These are phyloP conservation scores for Xylariales sp. DNA, from an alignment of 2,329 filamentous ascomycete species.

Conservation along the genomic window DNA sequence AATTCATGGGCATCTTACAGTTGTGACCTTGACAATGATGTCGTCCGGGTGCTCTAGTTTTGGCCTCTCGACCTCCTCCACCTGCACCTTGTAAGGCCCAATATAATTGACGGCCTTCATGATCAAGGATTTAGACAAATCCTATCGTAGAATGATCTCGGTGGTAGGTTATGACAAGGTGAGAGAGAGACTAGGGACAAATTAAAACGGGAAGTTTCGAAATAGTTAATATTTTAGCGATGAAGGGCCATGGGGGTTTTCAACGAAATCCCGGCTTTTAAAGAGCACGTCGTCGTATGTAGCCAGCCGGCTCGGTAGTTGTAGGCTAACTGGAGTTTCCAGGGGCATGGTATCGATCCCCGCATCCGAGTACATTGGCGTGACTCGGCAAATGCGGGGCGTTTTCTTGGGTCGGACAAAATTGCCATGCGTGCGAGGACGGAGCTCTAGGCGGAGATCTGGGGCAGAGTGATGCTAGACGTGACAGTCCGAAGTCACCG, in stretches of 20 bases:
- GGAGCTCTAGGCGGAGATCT: too few species aligned
- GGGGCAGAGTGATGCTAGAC: background rate
- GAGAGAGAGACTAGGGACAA: background rate
- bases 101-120: conserved; percentile 29
- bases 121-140: background rate
- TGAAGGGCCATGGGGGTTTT: too few species aligned
- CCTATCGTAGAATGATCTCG: too few species aligned
- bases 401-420: conserved; percentile 6
- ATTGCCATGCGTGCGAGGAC: background rate
- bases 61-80: conserved; percentile 22
- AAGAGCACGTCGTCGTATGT: background rate
- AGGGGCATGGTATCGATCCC: background rate
- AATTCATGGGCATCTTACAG: background rate
- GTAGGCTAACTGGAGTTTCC: background rate
- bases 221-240: background rate
- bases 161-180: too few species aligned
- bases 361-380: background rate
- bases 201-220: background rate
- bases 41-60: conserved; percentile 24
- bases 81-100: conserved; percentile 21
- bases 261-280: conserved; percentile 1
- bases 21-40: conserved; percentile 27
- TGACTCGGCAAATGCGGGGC: conserved; percentile 3
- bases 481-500: background rate
- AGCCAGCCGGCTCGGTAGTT: too few species aligned